phyloP scores from a whole-genome alignment of 495 filamentous ascomycete genomes.

The Hypoxylon rickii region DNA sequence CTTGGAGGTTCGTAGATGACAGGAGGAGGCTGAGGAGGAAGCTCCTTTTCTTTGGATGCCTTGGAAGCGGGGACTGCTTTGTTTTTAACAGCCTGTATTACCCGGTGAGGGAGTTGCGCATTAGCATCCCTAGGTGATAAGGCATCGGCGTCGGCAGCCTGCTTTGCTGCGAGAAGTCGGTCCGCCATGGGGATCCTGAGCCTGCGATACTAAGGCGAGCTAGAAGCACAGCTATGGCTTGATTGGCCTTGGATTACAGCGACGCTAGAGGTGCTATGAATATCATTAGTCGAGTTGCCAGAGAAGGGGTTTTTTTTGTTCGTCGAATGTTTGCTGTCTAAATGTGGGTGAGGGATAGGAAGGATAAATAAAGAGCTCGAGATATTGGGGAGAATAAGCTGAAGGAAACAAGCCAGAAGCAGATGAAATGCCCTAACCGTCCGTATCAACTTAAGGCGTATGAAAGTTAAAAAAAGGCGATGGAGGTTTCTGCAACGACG shows the following conservation, averaged over 20 bases:
- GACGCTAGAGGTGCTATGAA: slow-evolving; percentile 7
- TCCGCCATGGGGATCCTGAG: slow-evolving; percentile 33
- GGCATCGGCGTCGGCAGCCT: slow-evolving; percentile 63
- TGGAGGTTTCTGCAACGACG: too few species aligned
- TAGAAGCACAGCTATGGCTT: slow-evolving; percentile 9
- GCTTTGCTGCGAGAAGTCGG: slow-evolving; percentile 43
- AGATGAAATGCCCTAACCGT: not conserved
- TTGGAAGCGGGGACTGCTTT: slow-evolving; percentile 60
- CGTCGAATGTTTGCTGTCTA: not conserved
- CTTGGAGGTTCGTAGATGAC: slow-evolving; percentile 73
- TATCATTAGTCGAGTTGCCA: slow-evolving; percentile 8
- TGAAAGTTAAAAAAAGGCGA: not conserved
- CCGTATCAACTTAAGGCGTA: not conserved
- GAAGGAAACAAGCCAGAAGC: not conserved
- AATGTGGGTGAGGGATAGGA: too few species aligned
- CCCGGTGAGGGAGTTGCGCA: slow-evolving; percentile 49
- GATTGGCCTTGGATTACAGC: slow-evolving; percentile 3
- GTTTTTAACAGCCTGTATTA: slow-evolving; percentile 55
- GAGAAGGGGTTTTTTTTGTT: not conserved
- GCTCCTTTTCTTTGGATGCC: slow-evolving; percentile 65
- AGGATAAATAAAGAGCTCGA: not conserved
- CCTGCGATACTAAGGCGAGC: slow-evolving; percentile 15
- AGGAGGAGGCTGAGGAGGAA: slow-evolving; percentile 76
- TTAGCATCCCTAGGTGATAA: slow-evolving; percentile 75
- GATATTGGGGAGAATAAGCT: not conserved